Evolutionary conservation across 805 yeast genomes (phyloP).

Genomic region (Candida hungchunana): DNA sequence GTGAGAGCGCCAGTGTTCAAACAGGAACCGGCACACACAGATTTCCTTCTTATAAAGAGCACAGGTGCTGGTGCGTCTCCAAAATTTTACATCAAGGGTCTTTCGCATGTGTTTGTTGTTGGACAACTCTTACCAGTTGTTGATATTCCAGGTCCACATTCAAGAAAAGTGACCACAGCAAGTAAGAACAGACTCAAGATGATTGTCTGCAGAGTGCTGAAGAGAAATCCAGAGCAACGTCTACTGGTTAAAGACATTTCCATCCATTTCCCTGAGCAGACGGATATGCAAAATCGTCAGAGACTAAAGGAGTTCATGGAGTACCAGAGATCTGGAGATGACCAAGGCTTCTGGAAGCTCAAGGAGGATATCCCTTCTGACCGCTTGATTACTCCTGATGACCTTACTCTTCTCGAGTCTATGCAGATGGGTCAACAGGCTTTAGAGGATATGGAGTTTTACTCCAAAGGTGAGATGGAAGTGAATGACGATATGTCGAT

Average conservation of each 20-base stretch:
- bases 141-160: slow-evolving; percentile 96
- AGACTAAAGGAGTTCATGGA: slow-evolving; percentile 97
- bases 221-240: slow-evolving; percentile 67
- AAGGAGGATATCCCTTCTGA: slow-evolving; percentile 70
- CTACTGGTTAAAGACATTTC: slow-evolving; percentile 84
- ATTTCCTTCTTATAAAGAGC: slow-evolving; percentile 75
- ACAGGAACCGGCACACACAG: slow-evolving; percentile 76
- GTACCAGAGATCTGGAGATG: slow-evolving; percentile 89
- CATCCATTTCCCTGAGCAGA: slow-evolving; percentile 92
- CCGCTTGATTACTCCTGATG: slow-evolving; percentile 89
- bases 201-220: slow-evolving; percentile 87
- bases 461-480: slow-evolving; percentile 39
- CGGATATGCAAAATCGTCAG: slow-evolving; percentile 95
- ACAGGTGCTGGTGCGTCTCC: slow-evolving; percentile 72
- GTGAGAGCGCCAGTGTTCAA: slow-evolving; percentile 88
- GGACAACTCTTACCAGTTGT: slow-evolving; percentile 93
- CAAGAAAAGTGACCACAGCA: slow-evolving; percentile 91
- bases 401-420: slow-evolving; percentile 76
- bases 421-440: slow-evolving; percentile 93
- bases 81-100: slow-evolving; percentile 60
- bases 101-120: slow-evolving; percentile 75
- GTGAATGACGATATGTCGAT: slow-evolving; percentile 86
- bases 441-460: slow-evolving; percentile 73
- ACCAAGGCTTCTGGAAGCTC: slow-evolving; percentile 93
- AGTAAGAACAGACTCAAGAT: slow-evolving; percentile 86